These are phyloP conservation scores for Penicillium italicum DNA, from an alignment of 2,329 filamentous ascomycete genomes.

Conservation along the genomic window DNA sequence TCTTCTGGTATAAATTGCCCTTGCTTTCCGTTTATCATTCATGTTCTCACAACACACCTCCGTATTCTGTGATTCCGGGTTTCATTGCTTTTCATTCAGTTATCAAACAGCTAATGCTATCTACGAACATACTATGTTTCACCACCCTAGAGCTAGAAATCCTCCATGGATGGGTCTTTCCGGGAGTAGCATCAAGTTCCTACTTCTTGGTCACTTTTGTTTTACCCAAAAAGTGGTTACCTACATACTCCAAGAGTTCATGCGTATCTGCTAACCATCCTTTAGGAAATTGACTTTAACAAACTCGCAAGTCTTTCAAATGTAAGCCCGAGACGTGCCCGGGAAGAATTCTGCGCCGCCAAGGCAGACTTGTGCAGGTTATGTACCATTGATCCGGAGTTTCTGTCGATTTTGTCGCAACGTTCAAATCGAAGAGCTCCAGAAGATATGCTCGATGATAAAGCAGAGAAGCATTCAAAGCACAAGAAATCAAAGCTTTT, in stretches of 20 bases:
- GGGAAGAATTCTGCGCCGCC: accelerated
- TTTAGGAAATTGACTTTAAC: not conserved
- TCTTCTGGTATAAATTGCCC: not conserved
- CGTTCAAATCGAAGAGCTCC: accelerated
- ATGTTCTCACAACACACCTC: not conserved
- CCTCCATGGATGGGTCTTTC: not conserved
- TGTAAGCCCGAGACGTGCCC: accelerated
- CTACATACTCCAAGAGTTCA: not conserved
- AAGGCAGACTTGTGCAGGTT: not conserved
- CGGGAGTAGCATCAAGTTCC: not conserved
- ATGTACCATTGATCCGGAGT: not conserved
- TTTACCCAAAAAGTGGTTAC: not conserved
- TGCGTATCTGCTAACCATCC: not conserved
- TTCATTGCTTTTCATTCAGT: not conserved
- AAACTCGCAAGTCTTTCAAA: not conserved
- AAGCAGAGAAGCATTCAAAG: not conserved
- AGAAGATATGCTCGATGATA: not conserved
- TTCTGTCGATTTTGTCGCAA: no score
- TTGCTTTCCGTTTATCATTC: not conserved
- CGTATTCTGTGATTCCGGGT: not conserved
- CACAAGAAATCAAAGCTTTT: not conserved
- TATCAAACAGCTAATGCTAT: not conserved
- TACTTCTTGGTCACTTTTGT: not conserved
- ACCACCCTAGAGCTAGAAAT: accelerated
- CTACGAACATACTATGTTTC: not conserved